Conservation (phyloP, 176 grass and related monocot genomes). For the Otatea glauca region DNA sequence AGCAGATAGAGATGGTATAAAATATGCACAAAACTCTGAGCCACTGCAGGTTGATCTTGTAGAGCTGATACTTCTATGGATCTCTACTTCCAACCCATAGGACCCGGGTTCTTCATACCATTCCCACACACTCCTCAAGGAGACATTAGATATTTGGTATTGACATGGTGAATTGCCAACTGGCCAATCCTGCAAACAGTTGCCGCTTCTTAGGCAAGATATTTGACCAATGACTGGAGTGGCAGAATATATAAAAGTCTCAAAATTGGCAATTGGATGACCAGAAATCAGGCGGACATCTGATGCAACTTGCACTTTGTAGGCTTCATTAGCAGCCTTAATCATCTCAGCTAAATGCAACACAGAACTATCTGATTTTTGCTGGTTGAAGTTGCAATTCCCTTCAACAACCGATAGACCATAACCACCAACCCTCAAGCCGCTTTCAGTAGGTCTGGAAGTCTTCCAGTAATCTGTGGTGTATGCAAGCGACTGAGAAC, state of each 20-base stretch:
- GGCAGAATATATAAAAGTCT: constrained; percentile 49
- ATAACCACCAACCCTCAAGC: background rate
- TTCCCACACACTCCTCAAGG: constrained; percentile 48
- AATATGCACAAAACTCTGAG: constrained; percentile 46
- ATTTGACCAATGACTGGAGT: constrained; percentile 50
- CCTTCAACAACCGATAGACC: background rate
- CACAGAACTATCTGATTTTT: constrained; percentile 4
- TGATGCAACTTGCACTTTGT: constrained; percentile 30
- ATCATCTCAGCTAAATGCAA: constrained; percentile 45
- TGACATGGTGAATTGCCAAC: background rate
- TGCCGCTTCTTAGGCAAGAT: constrained; percentile 21
- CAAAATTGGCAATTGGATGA: constrained; percentile 44
- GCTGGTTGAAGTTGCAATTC: background rate
- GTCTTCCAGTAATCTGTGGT: background rate
- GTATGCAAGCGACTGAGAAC: background rate
- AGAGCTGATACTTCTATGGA: constrained; percentile 24
- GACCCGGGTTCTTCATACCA: constrained; percentile 59
- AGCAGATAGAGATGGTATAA: constrained; percentile 58
- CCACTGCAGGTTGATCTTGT: background rate
- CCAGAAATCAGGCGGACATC: constrained; percentile 25
- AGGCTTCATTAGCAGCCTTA: constrained; percentile 43
- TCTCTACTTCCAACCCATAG: constrained; percentile 52
- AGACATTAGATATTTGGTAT: constrained; percentile 30
- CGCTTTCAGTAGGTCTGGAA: background rate
- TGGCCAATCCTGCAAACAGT: background rate